These are phyloP conservation scores for Paraurostyla sp. DNA, from an alignment of 73 alveolate genomes.

Conservation along the genomic window DNA sequence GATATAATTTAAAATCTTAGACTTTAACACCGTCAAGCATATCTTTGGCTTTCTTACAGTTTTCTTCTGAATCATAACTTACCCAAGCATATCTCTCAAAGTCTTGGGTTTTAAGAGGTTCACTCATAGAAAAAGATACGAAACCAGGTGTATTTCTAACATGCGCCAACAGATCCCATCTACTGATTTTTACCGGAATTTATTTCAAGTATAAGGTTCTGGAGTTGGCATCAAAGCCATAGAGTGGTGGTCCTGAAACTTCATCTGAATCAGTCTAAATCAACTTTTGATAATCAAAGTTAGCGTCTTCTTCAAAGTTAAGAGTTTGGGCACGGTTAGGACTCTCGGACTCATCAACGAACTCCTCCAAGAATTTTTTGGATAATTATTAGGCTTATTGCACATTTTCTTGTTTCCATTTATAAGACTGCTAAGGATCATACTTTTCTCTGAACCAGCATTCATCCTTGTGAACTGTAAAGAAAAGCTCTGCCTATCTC, in stretches of 20 bases:
- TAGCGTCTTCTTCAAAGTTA: slow-evolving; percentile 46
- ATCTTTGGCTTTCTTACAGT: slow-evolving; percentile 77
- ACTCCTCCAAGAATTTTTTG: slow-evolving; percentile 70
- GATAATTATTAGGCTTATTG: slow-evolving; percentile 80
- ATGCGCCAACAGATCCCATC: slow-evolving; percentile 83
- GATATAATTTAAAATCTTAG: slow-evolving; percentile 75
- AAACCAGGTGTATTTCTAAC: slow-evolving; percentile 86
- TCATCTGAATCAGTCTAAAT: slow-evolving; percentile 43
- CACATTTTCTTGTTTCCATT: slow-evolving; percentile 82
- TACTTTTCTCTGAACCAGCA: slow-evolving; percentile 95
- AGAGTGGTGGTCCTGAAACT: slow-evolving; percentile 81
- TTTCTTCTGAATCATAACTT: slow-evolving; percentile 86
- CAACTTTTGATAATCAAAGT: slow-evolving; percentile 48
- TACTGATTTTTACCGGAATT: slow-evolving; percentile 84
- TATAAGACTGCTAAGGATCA: slow-evolving; percentile 81
- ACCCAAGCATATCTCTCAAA: slow-evolving; percentile 95
- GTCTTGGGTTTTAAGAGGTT: slow-evolving; percentile 90
- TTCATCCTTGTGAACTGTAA: slow-evolving; percentile 83
- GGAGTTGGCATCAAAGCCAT: slow-evolving; percentile 87
- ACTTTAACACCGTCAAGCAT: slow-evolving; percentile 69
- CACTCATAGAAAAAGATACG: slow-evolving; percentile 89
- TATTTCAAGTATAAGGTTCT: slow-evolving; percentile 79
- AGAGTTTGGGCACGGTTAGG: slow-evolving; percentile 24
- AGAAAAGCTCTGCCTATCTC: slow-evolving; percentile 88
- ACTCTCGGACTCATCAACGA: slow-evolving; percentile 10